Percentiles rank a stretch among this genome's conserved stretches.
These are phyloP conservation scores for Podaxis sp. DNA, from an alignment of 768 basidiomycete genomes.

Conservation along the genomic window DNA sequence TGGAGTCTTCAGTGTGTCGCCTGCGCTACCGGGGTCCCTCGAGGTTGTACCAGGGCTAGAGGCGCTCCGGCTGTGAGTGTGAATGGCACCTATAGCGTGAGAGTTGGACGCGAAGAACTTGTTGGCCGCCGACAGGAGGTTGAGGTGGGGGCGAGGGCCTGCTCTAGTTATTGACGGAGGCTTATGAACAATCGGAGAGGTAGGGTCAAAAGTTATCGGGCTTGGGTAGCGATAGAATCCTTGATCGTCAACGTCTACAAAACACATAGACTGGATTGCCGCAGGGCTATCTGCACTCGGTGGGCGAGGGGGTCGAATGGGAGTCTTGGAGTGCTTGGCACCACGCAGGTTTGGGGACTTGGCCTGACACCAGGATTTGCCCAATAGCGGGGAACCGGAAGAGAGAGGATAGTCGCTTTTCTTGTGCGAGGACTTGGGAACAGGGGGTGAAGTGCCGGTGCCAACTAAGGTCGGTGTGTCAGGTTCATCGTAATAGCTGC, in stretches of 20 bases:
- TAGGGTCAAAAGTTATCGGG: not conserved
- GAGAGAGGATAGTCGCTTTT: not conserved
- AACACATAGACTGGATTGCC: conserved; percentile 4
- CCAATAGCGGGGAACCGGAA: not conserved
- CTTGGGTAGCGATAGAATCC: conserved; percentile 3
- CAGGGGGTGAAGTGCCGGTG: conserved; percentile 6
- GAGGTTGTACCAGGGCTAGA: not conserved
- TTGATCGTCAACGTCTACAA: conserved; percentile 4
- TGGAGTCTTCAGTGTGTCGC: not conserved
- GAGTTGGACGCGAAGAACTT: not conserved
- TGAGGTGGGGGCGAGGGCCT: not conserved
- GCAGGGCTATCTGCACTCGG: conserved; percentile 14
- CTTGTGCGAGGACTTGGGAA: not conserved
- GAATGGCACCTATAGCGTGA: not conserved
- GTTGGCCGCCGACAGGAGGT: not conserved
- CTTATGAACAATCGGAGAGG: not conserved
- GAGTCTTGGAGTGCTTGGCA: not conserved
- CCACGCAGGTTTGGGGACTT: not conserved
- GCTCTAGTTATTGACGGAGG: not conserved
- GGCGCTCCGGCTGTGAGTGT: not conserved
- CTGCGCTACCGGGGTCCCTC: not conserved
- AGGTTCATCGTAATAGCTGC: conserved; percentile 4
- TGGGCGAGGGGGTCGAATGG: conserved; percentile 13
- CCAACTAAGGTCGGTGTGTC: not conserved
- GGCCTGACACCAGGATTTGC: not conserved